Conservation (phyloP, 1,284 basidiomycete genomes). For the Sanghuangporus weigelae region DNA sequence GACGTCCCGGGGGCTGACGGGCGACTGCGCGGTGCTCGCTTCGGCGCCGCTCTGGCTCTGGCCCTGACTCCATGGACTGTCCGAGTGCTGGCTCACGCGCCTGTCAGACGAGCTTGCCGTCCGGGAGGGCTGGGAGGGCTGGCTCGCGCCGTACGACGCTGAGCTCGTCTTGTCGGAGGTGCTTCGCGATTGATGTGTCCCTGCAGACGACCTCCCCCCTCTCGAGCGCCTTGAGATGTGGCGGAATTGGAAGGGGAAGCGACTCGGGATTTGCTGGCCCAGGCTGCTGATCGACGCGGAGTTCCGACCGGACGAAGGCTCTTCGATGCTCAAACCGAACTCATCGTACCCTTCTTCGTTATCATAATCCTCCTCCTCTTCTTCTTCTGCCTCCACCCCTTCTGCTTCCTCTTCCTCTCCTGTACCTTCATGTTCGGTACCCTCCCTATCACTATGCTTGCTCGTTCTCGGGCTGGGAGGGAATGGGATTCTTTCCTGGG, state of each 20-base stretch:
- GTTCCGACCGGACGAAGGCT: slow-evolving; percentile 46
- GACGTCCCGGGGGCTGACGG: slow-evolving; percentile 21
- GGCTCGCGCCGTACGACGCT: slow-evolving; percentile 21
- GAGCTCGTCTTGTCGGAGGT: slow-evolving; percentile 20
- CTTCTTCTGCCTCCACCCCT: slow-evolving; percentile 27
- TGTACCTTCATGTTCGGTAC: slow-evolving; percentile 29
- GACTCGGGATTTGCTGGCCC: slow-evolving; percentile 63
- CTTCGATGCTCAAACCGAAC: slow-evolving; percentile 30
- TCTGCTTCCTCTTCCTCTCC: slow-evolving; percentile 36
- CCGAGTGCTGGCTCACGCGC: slow-evolving; percentile 5
- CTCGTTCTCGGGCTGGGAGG: slow-evolving; percentile 45
- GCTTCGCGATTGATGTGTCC: slow-evolving; percentile 14
- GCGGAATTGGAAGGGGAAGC: slow-evolving; percentile 67
- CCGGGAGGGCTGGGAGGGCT: not conserved
- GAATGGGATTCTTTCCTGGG: slow-evolving; percentile 52
- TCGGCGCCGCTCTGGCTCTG: slow-evolving; percentile 1
- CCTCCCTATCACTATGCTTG: slow-evolving; percentile 31
- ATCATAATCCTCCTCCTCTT: slow-evolving; percentile 20
- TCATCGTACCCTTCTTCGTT: slow-evolving; percentile 32
- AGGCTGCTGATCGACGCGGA: slow-evolving; percentile 76
- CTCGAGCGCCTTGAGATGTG: slow-evolving; percentile 30
- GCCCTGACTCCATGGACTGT: slow-evolving; percentile 13
- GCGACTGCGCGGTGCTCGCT: not conserved
- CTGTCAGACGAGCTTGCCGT: slow-evolving; percentile 18
- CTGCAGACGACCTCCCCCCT: slow-evolving; percentile 36